Conservation (phyloP, 2,329 filamentous ascomycete species). For the Ophiostoma pallidulum region DNA sequence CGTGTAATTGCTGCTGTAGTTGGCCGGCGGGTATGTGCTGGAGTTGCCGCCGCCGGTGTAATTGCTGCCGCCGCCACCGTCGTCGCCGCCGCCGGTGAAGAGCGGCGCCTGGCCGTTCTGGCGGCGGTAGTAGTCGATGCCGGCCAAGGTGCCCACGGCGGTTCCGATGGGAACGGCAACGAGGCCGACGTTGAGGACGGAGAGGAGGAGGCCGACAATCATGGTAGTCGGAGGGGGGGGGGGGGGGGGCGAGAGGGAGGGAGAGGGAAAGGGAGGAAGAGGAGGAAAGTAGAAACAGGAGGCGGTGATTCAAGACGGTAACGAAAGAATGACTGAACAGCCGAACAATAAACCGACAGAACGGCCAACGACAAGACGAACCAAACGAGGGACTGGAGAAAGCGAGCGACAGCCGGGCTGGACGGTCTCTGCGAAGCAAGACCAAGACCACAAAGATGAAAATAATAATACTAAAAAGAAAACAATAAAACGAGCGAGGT, state of each 20-base stretch:
- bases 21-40: conserved; percentile 20
- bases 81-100: conserved; percentile 26
- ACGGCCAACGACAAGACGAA: background rate
- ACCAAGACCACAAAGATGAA: no score
- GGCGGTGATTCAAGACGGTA: background rate
- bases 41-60: conserved; percentile 13
- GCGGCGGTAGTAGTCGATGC: conserved; percentile 35
- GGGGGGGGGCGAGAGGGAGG: background rate
- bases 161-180: conserved; percentile 28
- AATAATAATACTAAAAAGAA: no score
- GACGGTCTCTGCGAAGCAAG: no score
- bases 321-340: background rate
- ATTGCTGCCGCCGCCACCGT: background rate
- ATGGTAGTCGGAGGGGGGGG: conserved; percentile 20
- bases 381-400: background rate
- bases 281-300: background rate
- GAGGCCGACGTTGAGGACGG: conserved; percentile 41
- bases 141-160: conserved; percentile 35
- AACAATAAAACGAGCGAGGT: no score
- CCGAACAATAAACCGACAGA: background rate
- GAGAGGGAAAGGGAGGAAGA: background rate
- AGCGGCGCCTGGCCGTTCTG: conserved; percentile 35
- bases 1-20: conserved; percentile 20
- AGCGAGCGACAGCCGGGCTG: no score
- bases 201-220: conserved; percentile 27